Conservation (phyloP, 192 early-diverging fungal genomes). For the Anaeromyces robustus region DNA sequence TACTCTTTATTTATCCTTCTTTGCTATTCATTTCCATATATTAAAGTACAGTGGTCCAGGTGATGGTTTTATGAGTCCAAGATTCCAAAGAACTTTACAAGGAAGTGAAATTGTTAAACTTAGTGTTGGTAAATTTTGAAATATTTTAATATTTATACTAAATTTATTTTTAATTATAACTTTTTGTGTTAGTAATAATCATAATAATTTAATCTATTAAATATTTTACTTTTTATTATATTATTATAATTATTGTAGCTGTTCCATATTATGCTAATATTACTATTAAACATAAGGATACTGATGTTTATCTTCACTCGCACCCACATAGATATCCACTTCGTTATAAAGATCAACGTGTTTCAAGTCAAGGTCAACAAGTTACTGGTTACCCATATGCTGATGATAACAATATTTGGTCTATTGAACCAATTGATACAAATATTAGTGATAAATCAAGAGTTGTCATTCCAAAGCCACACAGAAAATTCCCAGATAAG, state of each 20-base stretch:
- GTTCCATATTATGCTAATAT: conserved; percentile 71
- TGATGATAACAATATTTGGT: conserved; percentile 83
- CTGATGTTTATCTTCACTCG: conserved; percentile 65
- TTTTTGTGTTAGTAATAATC: too few relatives aligned
- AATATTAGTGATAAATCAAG: conserved; percentile 13
- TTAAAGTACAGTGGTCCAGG: conserved; percentile 71
- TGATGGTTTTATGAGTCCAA: conserved; percentile 79
- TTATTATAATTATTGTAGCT: conserved; percentile 21
- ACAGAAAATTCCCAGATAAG: conserved; percentile 20
- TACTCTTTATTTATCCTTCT: conserved; percentile 65
- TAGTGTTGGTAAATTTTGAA: background rate
- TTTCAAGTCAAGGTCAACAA: conserved; percentile 75
- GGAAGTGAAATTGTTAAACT: conserved; percentile 51
- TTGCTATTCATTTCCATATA: conserved; percentile 83
- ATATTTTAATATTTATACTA: too few relatives aligned
- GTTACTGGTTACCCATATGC: conserved; percentile 59
- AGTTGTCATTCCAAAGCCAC: conserved; percentile 15
- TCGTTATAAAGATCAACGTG: conserved; percentile 77
- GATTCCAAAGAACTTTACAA: conserved; percentile 68
- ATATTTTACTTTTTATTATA: conserved; percentile 64
- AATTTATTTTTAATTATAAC: too few relatives aligned
- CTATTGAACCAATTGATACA: conserved; percentile 41
- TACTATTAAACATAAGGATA: conserved; percentile 60
- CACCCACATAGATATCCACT: conserved; percentile 63
- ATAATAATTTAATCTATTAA: conserved; percentile 37